Percentiles rank a stretch among this genome's conserved stretches.
phyloP scores from a whole-genome alignment of 2,329 filamentous ascomycete species.

The Trichoderma citrinoviride region DNA sequence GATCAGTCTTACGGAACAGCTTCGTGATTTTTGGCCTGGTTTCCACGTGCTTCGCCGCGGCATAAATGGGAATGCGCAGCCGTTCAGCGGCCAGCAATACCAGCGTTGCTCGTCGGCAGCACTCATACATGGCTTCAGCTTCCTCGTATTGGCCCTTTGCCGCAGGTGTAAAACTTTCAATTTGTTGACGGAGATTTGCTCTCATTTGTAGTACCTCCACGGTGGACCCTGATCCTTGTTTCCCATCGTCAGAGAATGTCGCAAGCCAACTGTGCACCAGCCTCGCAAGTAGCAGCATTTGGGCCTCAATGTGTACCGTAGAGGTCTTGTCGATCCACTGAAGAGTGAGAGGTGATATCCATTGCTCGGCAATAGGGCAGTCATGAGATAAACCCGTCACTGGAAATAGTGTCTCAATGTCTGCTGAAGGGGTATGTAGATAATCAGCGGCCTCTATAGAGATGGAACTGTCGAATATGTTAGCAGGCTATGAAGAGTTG shows the following conservation, averaged over 20 bases:
- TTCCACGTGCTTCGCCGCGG: background rate
- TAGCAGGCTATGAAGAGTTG: background rate
- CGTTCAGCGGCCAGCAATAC: background rate
- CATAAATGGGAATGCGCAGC: background rate
- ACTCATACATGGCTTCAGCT: background rate
- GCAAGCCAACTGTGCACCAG: background rate
- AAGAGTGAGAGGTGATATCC: background rate
- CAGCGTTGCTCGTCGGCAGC: background rate
- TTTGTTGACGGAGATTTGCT: background rate
- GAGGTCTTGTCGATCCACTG: background rate
- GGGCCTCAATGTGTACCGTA: background rate
- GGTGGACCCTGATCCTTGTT: background rate
- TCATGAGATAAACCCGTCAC: background rate
- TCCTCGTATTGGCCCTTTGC: background rate
- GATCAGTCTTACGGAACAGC: background rate
- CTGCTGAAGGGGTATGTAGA: background rate
- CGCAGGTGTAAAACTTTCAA: background rate
- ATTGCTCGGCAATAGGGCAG: background rate
- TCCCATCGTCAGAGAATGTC: background rate
- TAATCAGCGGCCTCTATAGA: background rate
- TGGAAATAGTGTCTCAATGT: background rate
- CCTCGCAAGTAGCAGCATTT: background rate
- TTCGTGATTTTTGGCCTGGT: background rate
- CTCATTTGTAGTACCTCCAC: background rate
- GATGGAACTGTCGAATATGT: background rate